Evolutionary conservation across 306 rosid genomes (phyloP).

Genomic region (Cotoneaster glaucophyllus): DNA sequence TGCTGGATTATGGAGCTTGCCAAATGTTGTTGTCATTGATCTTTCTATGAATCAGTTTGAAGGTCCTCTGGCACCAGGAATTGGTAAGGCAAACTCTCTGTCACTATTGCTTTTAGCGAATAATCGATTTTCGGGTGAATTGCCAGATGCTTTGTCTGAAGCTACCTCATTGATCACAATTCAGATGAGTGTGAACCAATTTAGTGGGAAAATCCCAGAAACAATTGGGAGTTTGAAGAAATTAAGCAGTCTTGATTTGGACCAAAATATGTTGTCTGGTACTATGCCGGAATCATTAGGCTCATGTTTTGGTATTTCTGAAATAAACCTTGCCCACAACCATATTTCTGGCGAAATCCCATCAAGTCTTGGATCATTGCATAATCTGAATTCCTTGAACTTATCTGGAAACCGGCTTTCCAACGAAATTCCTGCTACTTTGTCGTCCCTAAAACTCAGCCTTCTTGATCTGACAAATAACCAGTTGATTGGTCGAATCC

Average conservation of each 20-base stretch:
- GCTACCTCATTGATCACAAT: slow-evolving; percentile 51
- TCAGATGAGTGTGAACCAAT: slow-evolving; percentile 43
- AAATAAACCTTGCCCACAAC: slow-evolving; percentile 54
- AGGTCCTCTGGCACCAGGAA: slow-evolving; percentile 58
- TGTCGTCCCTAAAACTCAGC: slow-evolving; percentile 55
- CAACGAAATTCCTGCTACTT: slow-evolving; percentile 55
- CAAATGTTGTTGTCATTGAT: slow-evolving; percentile 42
- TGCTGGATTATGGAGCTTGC: slow-evolving; percentile 69
- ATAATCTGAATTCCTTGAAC: slow-evolving; percentile 63
- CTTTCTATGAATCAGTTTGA: slow-evolving; percentile 60
- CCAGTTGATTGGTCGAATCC: slow-evolving; percentile 53
- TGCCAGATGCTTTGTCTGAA: slow-evolving; percentile 48
- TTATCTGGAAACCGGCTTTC: slow-evolving; percentile 64
- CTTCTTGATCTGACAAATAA: slow-evolving; percentile 76
- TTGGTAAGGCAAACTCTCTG: slow-evolving; percentile 59
- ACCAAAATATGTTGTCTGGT: slow-evolving; percentile 58
- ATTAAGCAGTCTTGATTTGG: slow-evolving; percentile 38
- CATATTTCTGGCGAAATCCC: slow-evolving; percentile 59
- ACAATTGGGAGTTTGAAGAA: slow-evolving; percentile 56
- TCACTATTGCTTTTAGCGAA: slow-evolving; percentile 42
- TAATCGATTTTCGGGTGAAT: slow-evolving; percentile 63
- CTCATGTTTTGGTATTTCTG: slow-evolving; percentile 53
- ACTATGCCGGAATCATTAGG: slow-evolving; percentile 59
- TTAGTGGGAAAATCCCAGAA: slow-evolving; percentile 59
- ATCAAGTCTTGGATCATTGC: slow-evolving; percentile 49